Evolutionary conservation across 1,139 yeast species (phyloP).

Genomic region (Pichia inconspicua): DNA sequence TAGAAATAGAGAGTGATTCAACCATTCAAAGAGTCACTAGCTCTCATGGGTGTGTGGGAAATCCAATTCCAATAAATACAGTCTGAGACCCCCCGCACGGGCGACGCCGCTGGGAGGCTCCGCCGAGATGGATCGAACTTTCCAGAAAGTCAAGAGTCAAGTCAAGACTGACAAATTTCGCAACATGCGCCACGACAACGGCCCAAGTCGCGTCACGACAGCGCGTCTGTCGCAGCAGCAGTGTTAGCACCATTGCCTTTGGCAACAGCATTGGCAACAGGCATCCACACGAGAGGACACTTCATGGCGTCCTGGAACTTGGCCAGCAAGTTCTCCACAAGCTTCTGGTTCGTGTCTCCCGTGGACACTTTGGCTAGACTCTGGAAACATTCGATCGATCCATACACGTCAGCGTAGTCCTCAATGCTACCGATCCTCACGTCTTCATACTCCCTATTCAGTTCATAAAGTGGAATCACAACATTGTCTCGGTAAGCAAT

Average conservation of each 20-base stretch:
- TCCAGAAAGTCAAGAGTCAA: no score
- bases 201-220: neutral
- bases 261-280: neutral
- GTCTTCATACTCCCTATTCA: constrained; percentile 26
- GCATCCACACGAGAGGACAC: neutral
- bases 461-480: constrained; percentile 41
- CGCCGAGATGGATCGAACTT: neutral
- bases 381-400: constrained; percentile 43
- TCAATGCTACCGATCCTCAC: neutral
- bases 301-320: constrained; percentile 20
- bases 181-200: no score
- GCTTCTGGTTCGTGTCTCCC: constrained; percentile 43
- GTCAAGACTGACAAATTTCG: no score
- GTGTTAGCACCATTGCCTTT: no score
- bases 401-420: constrained; percentile 3
- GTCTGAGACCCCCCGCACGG: neutral
- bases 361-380: constrained; percentile 43
- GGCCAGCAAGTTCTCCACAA: constrained; percentile 39
- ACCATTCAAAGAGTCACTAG: neutral
- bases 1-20: no score
- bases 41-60: no score
- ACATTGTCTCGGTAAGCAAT: constrained; percentile 42
- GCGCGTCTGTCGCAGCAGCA: neutral
- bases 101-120: neutral
- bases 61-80: neutral